Percentiles rank a stretch among this genome's conserved stretches.
Evolutionary conservation across 2,329 filamentous ascomycete genomes (phyloP).

Genomic region (Gremmenia infestans): DNA sequence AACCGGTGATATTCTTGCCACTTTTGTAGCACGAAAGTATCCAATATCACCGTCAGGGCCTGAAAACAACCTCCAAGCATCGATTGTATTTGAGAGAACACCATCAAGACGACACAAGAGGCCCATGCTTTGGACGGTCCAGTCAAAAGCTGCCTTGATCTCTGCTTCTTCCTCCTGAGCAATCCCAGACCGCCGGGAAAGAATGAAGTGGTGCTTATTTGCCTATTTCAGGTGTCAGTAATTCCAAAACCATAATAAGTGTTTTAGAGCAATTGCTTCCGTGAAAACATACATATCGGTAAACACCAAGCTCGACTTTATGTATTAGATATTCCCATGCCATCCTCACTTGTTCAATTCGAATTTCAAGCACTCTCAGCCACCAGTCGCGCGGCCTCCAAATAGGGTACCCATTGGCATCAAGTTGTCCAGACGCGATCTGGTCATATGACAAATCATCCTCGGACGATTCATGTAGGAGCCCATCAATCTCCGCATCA

Average conservation of each 20-base stretch:
- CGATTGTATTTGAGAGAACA: slow-evolving; percentile 1
- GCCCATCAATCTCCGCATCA: slow-evolving; percentile 1
- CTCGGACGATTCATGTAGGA: neutral
- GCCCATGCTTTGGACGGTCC: neutral
- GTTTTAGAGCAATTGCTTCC: too few relatives aligned
- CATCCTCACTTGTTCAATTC: slow-evolving; percentile 1
- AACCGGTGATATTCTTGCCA: neutral
- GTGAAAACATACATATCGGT: slow-evolving; percentile 5
- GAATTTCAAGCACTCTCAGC: slow-evolving; percentile 7
- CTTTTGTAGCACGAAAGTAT: neutral
- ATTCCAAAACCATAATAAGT: too few relatives aligned
- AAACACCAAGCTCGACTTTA: neutral
- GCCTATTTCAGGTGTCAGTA: neutral
- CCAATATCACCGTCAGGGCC: neutral
- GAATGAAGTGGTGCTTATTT: neutral
- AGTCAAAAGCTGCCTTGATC: slow-evolving; percentile 6
- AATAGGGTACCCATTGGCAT: neutral
- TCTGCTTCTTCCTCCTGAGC: slow-evolving; percentile 1
- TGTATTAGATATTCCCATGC: slow-evolving; percentile 5
- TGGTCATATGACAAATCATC: neutral
- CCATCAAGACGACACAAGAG: neutral
- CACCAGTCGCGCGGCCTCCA: slow-evolving; percentile 8
- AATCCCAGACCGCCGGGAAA: slow-evolving; percentile 2
- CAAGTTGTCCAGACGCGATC: slow-evolving; percentile 1
- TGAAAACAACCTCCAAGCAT: slow-evolving; percentile 3